A percentile compares a stretch with the other conserved stretches of the same genome.
Evolutionary conservation across 371 early-diverging fungal species (phyloP).

Genomic region (Mucor lusitanicus): DNA sequence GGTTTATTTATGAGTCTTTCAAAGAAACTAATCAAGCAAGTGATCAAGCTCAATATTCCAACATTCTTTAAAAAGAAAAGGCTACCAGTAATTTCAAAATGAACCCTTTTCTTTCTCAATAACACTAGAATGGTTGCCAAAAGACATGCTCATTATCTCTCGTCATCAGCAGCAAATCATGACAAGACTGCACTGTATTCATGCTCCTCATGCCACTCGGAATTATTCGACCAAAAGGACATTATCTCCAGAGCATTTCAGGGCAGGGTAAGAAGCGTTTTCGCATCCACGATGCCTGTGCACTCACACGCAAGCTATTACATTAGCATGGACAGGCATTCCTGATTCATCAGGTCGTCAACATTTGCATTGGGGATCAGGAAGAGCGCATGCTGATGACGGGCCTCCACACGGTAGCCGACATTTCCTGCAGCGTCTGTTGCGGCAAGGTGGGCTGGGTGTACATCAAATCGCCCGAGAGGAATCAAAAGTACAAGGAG

Average conservation of each 20-base stretch:
- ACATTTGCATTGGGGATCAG: slow-evolving; percentile 59
- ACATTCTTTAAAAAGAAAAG: too few relatives aligned
- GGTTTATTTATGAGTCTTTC: too few relatives aligned
- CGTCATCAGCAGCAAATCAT: background rate
- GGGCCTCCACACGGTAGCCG: slow-evolving; percentile 78
- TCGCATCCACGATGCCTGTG: background rate
- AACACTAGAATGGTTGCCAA: slow-evolving; percentile 5
- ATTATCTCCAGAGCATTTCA: slow-evolving; percentile 62
- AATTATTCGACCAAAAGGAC: slow-evolving; percentile 59
- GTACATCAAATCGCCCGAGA: slow-evolving; percentile 61
- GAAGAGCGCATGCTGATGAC: slow-evolving; percentile 77
- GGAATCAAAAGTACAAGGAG: slow-evolving; percentile 82
- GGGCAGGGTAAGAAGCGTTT: slow-evolving; percentile 4
- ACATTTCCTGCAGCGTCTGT: slow-evolving; percentile 71
- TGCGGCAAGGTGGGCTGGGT: slow-evolving; percentile 48
- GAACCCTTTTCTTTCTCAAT: background rate
- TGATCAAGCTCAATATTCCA: too few relatives aligned
- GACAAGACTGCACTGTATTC: slow-evolving; percentile 50
- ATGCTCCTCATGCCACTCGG: slow-evolving; percentile 62
- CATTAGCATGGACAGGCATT: slow-evolving; percentile 72
- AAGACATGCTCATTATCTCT: slow-evolving; percentile 41
- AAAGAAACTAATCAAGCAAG: too few relatives aligned
- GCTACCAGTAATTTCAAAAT: background rate
- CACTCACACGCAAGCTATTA: background rate
- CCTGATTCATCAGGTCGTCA: slow-evolving; percentile 67